A percentile compares a stretch with the other conserved stretches of the same genome.
Evolutionary conservation across 2,329 filamentous ascomycete genomes (phyloP).

Genomic region (Epicoccum nigrum): DNA sequence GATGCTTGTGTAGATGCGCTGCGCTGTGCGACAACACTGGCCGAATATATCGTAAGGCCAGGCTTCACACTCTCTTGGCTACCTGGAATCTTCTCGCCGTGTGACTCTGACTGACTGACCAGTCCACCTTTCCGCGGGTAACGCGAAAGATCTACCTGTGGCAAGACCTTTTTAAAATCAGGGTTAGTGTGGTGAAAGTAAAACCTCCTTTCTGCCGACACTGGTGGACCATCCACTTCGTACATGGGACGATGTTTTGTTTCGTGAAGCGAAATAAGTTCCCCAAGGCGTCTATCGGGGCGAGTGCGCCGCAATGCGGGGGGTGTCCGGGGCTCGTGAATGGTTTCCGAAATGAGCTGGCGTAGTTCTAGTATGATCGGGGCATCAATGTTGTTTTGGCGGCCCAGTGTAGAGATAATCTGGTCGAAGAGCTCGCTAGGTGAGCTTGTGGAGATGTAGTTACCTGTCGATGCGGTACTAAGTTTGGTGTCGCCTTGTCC

Average conservation of each 20-base stretch:
- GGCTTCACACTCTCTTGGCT: background rate
- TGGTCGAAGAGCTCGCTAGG: conserved; percentile 5
- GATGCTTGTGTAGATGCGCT: background rate
- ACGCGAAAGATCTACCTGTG: conserved; percentile 6
- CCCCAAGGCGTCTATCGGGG: conserved; percentile 11
- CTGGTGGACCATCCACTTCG: conserved; percentile 5
- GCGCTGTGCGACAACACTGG: background rate
- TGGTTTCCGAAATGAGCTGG: background rate
- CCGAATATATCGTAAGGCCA: background rate
- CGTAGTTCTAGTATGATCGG: conserved; percentile 2
- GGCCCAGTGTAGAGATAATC: background rate
- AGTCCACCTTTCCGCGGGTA: conserved; percentile 1
- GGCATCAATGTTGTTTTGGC: conserved; percentile 4
- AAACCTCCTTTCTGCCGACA: conserved; percentile 3
- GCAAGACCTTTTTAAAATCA: conserved; percentile 1
- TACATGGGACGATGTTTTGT: background rate
- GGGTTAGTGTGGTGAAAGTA: conserved; percentile 13
- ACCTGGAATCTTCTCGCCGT: background rate
- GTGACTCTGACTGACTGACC: background rate
- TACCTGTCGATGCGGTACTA: background rate
- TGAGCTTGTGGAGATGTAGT: conserved; percentile 8
- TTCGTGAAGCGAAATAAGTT: background rate
- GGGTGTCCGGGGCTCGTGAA: conserved; percentile 2
- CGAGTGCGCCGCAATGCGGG: conserved; percentile 9
- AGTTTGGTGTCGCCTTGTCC: background rate